A percentile compares a stretch with the other conserved stretches of the same genome.
These are phyloP conservation scores for Mycena polygramma DNA, from an alignment of 768 basidiomycete species.

Conservation along the genomic window DNA sequence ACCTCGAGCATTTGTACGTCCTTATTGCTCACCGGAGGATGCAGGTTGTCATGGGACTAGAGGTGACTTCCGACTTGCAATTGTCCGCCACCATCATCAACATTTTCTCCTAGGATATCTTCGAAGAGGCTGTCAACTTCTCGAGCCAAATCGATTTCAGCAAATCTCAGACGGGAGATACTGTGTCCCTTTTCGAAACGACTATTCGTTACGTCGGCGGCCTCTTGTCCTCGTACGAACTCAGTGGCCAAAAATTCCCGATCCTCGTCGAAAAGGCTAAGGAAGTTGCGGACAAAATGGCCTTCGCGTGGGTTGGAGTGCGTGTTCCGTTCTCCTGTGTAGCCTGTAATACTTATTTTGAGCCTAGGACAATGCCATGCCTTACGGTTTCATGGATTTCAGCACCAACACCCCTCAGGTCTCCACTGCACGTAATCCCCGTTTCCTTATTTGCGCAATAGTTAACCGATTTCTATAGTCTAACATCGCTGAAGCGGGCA, in stretches of 20 bases:
- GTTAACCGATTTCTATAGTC: constrained; percentile 46
- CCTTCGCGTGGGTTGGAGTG: constrained; percentile 67
- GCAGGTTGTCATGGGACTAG: constrained; percentile 24
- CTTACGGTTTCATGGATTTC: constrained; percentile 59
- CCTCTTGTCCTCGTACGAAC: constrained; percentile 76
- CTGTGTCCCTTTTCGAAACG: constrained; percentile 74
- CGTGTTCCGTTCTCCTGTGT: not conserved
- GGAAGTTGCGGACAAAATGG: constrained; percentile 73
- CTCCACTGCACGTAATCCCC: constrained; percentile 43
- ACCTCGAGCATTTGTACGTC: too few species aligned
- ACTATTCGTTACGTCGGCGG: constrained; percentile 82
- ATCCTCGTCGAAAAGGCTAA: constrained; percentile 72
- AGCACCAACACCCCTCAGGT: constrained; percentile 56
- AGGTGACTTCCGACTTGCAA: not conserved
- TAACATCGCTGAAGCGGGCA: constrained; percentile 71
- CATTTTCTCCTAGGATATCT: constrained; percentile 56
- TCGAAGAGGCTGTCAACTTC: constrained; percentile 68
- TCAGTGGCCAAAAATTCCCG: constrained; percentile 65
- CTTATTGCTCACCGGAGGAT: not conserved
- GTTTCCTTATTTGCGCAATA: not conserved
- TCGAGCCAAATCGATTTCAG: constrained; percentile 69
- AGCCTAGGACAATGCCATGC: constrained; percentile 54
- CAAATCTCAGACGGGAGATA: constrained; percentile 57
- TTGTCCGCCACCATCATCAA: not conserved
- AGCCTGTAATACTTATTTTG: not conserved